Percentiles rank a stretch among this genome's conserved stretches.
phyloP scores from a whole-genome alignment of 1,139 yeast species.

The Saccharomyces hybrid region DNA sequence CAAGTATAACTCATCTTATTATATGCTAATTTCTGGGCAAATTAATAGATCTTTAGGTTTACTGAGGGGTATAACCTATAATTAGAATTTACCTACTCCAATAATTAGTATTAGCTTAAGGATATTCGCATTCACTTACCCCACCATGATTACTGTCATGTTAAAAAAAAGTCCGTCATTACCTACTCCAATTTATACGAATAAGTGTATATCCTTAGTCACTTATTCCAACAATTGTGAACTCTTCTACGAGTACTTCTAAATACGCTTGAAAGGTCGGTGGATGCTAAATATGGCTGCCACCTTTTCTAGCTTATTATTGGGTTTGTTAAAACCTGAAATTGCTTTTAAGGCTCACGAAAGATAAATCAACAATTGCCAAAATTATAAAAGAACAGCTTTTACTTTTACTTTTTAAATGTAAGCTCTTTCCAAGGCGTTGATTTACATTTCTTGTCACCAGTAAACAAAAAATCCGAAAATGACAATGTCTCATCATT shows the following conservation, averaged over 20 bases:
- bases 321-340: not conserved
- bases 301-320: not conserved
- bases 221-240: not conserved
- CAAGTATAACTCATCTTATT: too few relatives aligned
- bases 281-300: not conserved
- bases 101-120: too few relatives aligned
- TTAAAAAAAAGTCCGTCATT: too few relatives aligned
- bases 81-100: too few relatives aligned
- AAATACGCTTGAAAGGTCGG: not conserved
- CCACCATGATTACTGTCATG: too few relatives aligned
- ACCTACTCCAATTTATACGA: too few relatives aligned
- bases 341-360: not conserved
- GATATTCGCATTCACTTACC: too few relatives aligned
- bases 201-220: too few relatives aligned
- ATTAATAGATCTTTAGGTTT: too few relatives aligned
- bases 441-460: not conserved
- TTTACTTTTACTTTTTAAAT: not conserved
- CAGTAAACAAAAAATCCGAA: not conserved
- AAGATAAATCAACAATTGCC: not conserved
- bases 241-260: not conserved
- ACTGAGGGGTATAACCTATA: too few relatives aligned
- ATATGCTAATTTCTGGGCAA: too few relatives aligned
- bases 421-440: not conserved
- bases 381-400: not conserved
- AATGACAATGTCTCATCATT: not conserved